Evolutionary conservation across 78 protist genomes (phyloP).

Genomic region (Paratrimastix pyriformis): DNA sequence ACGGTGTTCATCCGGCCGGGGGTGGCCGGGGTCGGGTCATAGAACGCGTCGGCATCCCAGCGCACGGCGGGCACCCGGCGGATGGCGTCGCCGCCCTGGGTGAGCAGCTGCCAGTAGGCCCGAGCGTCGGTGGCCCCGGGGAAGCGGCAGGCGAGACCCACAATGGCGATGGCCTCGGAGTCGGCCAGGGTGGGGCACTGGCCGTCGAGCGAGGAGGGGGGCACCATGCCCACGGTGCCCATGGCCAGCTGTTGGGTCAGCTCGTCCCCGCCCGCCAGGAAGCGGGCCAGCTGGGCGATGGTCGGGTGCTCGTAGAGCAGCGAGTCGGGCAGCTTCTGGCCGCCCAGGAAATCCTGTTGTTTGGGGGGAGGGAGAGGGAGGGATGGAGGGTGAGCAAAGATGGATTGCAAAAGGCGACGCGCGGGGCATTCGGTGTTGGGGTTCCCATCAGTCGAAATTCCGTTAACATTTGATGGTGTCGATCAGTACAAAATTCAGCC

Average conservation of each 20-base stretch:
- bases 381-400: too few species aligned
- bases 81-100: constrained; percentile 10
- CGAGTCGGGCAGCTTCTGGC: neutral
- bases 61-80: neutral
- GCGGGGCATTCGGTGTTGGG: too few species aligned
- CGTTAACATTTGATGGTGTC: neutral
- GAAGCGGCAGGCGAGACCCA: constrained; percentile 27
- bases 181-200: too few species aligned
- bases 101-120: constrained; percentile 16
- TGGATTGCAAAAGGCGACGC: too few species aligned
- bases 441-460: too few species aligned
- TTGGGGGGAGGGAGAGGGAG: too few species aligned
- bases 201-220: too few species aligned
- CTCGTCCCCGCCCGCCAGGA: neutral
- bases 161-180: constrained; percentile 20
- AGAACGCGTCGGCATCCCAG: constrained; percentile 19
- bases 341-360: too few species aligned
- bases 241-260: too few species aligned
- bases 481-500: neutral
- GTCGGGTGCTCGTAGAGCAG: neutral
- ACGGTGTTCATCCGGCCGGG: neutral
- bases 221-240: too few species aligned
- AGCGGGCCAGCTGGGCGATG: neutral
- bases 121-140: constrained; percentile 21
- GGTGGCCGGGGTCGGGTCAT: neutral